Base-by-base conservation (phyloP, 2,329 filamentous ascomycete genomes). In the Mycosphaerella sp. region DNA sequence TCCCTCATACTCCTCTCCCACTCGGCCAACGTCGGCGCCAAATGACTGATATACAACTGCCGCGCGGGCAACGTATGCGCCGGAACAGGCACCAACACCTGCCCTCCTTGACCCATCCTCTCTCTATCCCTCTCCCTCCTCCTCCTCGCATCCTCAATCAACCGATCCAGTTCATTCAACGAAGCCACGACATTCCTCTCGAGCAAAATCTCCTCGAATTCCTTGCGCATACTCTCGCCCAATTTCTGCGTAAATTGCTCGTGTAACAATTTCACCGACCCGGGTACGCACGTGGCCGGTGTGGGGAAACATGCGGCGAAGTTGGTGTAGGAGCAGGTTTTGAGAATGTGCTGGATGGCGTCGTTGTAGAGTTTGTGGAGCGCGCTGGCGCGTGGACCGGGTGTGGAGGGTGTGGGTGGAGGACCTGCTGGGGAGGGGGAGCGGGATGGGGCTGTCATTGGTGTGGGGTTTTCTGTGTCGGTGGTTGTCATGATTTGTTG, bases 301-400 rank as follows among this genome's bases (percentile, higher is more conserved):
- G 82, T 85, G 0, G 82, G 82, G 59, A 85, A 85, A 62, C 82
- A 85, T 23, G 79, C 72, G 0, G 80, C 75, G 66, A 85, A 85
- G 62, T 83, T 84, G 46, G 73, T 71, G 65, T 82, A 79, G 8
- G 76, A 80, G 67, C 80, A 82, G 48, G 80, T 80, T 58, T 79
- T 78, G n/a, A 84, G 67, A 1, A 82, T 80, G 57, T 81, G 78
- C 9, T 76, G 73, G 21, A 84, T 74, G 12, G 82, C 81, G 56
- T 81, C 75, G 51, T 74, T 72, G 71, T 82, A 85, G 59, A 84
- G 75, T 59, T 81, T 80, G 62, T 80, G 76, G 6, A 85, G 73
- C 45, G 78, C 78, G 45, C 78, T 74, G 23, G 81, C 82, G 70
- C 82, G 82, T 26, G 78, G 79, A 32, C 82, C 81, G 2, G 80